Base-by-base conservation (phyloP, 139 green algal genomes). In the Chlorella sp. region DNA sequence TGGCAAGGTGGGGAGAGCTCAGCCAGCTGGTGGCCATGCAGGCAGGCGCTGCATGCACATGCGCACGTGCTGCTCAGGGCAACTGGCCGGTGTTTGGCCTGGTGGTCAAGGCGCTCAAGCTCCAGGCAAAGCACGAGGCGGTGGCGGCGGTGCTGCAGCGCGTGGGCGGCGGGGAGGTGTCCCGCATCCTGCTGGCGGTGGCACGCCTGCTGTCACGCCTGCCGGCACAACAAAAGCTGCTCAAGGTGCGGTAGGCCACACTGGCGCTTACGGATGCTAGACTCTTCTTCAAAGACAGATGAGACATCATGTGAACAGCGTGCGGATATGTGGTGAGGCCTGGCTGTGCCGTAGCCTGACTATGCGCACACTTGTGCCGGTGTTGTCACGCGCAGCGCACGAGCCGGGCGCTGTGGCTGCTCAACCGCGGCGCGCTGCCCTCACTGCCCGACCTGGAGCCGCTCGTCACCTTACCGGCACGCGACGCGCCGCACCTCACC, bases 221-320 rank as follows among this genome's bases (percentile, higher is more conserved):
- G 34, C 77, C 77, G 4, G 73, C 77, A 49, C 77, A 83, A 73
- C 69, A 64, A 5, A 83, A 83, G 69, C 51, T 83, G 1, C 42
- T 83, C 2, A 83, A 83, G 72, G 77, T 83, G 62, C 17, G 42
- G 42, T 17, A 55, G 17, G 42, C 42, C n/a, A n/a, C n/a, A n/a
- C n/a, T n/a, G n/a, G n/a, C n/a, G n/a, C n/a, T n/a, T n/a, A n/a
- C n/a, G n/a, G n/a, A n/a, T n/a, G n/a, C n/a, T n/a, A n/a, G n/a
- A n/a, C n/a, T n/a, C n/a, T n/a, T n/a, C n/a, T n/a, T n/a, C n/a
- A n/a, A n/a, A n/a, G n/a, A n/a, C n/a, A n/a, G n/a, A n/a, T n/a
- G n/a, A n/a, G n/a, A n/a, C n/a, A n/a, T n/a, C n/a, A n/a, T n/a
- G n/a, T n/a, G n/a, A n/a, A n/a, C n/a, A n/a, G n/a, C n/a, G n/a